These are phyloP conservation scores for Saccharomycopsis amapae DNA, from an alignment of 805 yeast species.

Conservation along the genomic window DNA sequence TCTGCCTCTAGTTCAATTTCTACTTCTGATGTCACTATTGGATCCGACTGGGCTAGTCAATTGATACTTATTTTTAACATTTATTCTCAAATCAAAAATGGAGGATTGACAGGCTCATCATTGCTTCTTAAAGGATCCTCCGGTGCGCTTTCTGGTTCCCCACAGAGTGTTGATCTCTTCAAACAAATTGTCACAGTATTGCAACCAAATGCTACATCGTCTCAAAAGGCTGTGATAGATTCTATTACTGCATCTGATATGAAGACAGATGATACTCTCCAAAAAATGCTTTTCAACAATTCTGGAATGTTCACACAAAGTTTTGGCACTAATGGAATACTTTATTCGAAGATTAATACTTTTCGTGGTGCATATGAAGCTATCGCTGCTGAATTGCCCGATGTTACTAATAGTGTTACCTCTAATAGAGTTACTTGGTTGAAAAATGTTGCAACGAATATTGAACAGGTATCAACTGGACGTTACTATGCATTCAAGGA, in stretches of 20 bases:
- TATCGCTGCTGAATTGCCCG: constrained; percentile 10
- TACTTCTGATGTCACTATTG: no score
- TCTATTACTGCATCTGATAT: not conserved
- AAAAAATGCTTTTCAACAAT: constrained; percentile 1
- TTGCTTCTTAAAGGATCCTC: no score
- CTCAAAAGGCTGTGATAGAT: constrained; percentile 1
- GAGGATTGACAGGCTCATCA: no score
- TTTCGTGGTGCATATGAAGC: constrained; percentile 12
- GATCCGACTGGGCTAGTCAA: no score
- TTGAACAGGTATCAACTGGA: not conserved
- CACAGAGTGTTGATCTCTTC: constrained; percentile 5
- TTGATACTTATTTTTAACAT: no score
- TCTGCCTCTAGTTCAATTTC: no score
- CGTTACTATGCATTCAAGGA: constrained; percentile 2
- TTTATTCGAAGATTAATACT: constrained; percentile 5
- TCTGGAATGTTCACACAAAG: not conserved
- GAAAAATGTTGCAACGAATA: not conserved
- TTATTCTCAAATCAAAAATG: no score
- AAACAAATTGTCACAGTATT: constrained; percentile 1
- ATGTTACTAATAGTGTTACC: not conserved
- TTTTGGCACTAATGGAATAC: constrained; percentile 1
- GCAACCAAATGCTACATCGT: constrained; percentile 10
- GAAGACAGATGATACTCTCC: not conserved
- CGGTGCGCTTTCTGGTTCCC: no score
- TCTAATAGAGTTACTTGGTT: constrained; percentile 1